Evolutionary conservation across 345 rosid species (phyloP).

Genomic region (Dipteronia dyeriana): DNA sequence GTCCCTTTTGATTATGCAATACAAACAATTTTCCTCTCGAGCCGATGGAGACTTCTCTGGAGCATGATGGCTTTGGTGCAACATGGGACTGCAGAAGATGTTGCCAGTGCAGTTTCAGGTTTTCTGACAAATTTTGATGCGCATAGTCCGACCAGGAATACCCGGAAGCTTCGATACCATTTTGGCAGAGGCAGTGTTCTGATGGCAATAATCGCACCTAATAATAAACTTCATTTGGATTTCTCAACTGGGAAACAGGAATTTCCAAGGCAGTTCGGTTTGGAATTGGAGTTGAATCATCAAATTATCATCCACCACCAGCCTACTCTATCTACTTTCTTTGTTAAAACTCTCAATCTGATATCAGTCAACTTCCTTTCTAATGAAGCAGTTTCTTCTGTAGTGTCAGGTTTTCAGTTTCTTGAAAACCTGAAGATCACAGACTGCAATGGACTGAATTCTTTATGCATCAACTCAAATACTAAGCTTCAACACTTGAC

Average conservation of each 20-base stretch:
- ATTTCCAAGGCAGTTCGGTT: slow-evolving; percentile 19
- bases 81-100: slow-evolving; percentile 42
- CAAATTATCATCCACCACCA: slow-evolving; percentile 20
- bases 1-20: slow-evolving; percentile 64
- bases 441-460: slow-evolving; percentile 38
- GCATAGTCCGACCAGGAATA: slow-evolving; percentile 43
- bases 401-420: slow-evolving; percentile 38
- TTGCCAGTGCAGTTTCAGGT: slow-evolving; percentile 32
- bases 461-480: slow-evolving; percentile 45
- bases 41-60: slow-evolving; percentile 54
- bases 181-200: slow-evolving; percentile 38
- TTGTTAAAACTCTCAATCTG: slow-evolving; percentile 48
- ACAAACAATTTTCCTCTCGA: slow-evolving; percentile 53
- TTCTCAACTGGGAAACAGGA: slow-evolving; percentile 42
- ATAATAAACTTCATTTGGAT: slow-evolving; percentile 39
- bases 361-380: slow-evolving; percentile 40
- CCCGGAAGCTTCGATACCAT: slow-evolving; percentile 43
- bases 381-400: slow-evolving; percentile 48
- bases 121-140: slow-evolving; percentile 53
- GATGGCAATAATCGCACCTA: slow-evolving; percentile 46
- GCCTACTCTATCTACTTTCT: slow-evolving; percentile 30
- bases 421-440: slow-evolving; percentile 56
- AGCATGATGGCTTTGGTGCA: slow-evolving; percentile 39
- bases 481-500: slow-evolving; percentile 48
- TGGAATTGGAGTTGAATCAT: slow-evolving; percentile 39